These are phyloP conservation scores for Oehlia diaphana DNA, from an alignment of 192 early-diverging fungal species.

Conservation along the genomic window DNA sequence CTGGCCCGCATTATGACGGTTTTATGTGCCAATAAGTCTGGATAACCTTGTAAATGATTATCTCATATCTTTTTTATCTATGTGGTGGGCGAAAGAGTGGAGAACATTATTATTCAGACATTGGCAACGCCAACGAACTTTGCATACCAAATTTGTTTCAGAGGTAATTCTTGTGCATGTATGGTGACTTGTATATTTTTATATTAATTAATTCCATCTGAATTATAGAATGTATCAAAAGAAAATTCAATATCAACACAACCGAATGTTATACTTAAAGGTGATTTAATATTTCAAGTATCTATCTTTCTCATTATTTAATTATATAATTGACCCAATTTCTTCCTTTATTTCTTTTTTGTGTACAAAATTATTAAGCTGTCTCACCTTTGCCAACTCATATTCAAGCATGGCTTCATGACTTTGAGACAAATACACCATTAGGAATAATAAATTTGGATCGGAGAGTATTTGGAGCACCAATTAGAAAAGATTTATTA, in stretches of 20 bases:
- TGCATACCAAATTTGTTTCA: background rate
- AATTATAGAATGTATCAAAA: background rate
- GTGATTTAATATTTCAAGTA: background rate
- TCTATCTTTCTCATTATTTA: background rate
- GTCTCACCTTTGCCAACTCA: slow-evolving; percentile 37
- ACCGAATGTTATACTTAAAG: background rate
- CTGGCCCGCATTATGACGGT: too few relatives aligned
- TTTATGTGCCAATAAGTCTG: too few relatives aligned
- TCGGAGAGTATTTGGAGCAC: slow-evolving; percentile 30
- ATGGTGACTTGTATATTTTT: background rate
- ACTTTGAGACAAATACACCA: slow-evolving; percentile 72
- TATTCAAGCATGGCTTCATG: slow-evolving; percentile 74
- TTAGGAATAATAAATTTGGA: slow-evolving; percentile 57
- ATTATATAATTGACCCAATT: background rate
- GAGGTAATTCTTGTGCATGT: background rate
- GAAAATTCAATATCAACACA: background rate
- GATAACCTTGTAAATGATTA: too few relatives aligned
- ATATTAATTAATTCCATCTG: background rate
- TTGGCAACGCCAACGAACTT: background rate
- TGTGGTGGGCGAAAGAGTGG: background rate
- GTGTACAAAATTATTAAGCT: slow-evolving; percentile 11
- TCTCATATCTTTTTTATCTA: background rate
- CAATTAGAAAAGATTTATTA: slow-evolving; percentile 78
- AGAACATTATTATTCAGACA: background rate
- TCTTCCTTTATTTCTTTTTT: background rate